Evolutionary conservation across 768 basidiomycete genomes (phyloP).

Genomic region (Xanthoconium purpureum): DNA sequence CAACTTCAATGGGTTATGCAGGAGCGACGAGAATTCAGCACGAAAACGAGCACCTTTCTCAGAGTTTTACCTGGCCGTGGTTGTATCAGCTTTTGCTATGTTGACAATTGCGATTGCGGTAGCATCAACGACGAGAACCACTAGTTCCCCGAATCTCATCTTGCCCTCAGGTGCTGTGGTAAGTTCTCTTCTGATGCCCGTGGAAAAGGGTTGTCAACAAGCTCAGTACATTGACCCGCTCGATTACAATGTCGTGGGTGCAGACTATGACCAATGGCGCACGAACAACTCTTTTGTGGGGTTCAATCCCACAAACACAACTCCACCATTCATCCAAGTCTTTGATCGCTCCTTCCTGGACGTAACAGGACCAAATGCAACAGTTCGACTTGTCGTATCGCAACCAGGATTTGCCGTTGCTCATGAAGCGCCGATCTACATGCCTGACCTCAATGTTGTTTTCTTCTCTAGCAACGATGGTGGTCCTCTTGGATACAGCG

Average conservation of each 20-base stretch:
- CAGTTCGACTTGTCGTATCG: conserved; percentile 56
- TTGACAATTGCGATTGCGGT: conserved; percentile 1
- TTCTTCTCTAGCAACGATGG: conserved; percentile 73
- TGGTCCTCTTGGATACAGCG: conserved; percentile 59
- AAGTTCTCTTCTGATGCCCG: background rate
- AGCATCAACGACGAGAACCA: background rate
- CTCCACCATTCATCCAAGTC: conserved; percentile 59
- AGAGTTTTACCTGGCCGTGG: background rate
- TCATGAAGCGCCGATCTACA: conserved; percentile 75
- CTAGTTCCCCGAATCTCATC: background rate
- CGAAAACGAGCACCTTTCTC: background rate
- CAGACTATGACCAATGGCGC: conserved; percentile 38
- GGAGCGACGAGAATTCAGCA: background rate
- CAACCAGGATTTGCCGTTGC: conserved; percentile 67
- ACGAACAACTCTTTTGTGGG: conserved; percentile 37
- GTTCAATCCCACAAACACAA: conserved; percentile 60
- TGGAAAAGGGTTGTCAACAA: background rate
- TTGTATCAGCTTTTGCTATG: background rate
- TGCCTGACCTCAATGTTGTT: conserved; percentile 64
- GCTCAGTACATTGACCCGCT: conserved; percentile 49
- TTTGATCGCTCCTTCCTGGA: conserved; percentile 53
- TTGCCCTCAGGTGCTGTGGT: conserved; percentile 24
- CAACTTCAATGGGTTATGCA: background rate
- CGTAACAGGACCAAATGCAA: conserved; percentile 56
- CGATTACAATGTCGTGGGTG: conserved; percentile 50